These are phyloP conservation scores for Nitzschia putrida DNA, from an alignment of 108 stramenopile genomes.

Conservation along the genomic window DNA sequence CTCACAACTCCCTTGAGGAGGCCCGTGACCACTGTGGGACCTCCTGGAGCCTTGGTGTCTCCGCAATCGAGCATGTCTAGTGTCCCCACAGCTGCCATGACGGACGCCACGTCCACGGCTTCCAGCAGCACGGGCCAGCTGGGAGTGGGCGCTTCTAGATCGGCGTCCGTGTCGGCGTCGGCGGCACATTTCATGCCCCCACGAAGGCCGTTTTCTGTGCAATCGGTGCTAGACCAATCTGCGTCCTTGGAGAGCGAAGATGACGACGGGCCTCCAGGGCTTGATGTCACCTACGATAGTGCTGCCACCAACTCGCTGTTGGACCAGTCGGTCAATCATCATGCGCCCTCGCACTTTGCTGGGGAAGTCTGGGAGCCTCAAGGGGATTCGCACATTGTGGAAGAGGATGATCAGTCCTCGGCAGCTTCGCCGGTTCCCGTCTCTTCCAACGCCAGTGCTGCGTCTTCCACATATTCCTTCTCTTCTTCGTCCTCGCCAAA, in stretches of 20 bases:
- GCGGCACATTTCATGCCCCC: slow-evolving; percentile 20
- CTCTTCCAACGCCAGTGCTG: slow-evolving; percentile 30
- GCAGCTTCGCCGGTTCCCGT: slow-evolving; percentile 2
- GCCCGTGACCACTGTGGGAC: not conserved
- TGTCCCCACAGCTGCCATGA: not conserved
- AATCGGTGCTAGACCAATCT: slow-evolving; percentile 47
- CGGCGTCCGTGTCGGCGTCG: slow-evolving; percentile 5
- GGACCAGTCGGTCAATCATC: slow-evolving; percentile 9
- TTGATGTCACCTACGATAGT: slow-evolving; percentile 55
- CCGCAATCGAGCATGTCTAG: slow-evolving; percentile 6
- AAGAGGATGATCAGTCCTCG: slow-evolving; percentile 32
- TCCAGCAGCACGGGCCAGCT: slow-evolving; percentile 10
- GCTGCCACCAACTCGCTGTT: slow-evolving; percentile 12
- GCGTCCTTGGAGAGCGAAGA: slow-evolving; percentile 46
- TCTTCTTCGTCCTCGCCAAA: slow-evolving; percentile 25
- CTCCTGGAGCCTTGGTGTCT: slow-evolving; percentile 8
- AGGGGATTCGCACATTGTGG: slow-evolving; percentile 23
- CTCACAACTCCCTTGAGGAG: not conserved
- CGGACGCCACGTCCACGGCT: slow-evolving; percentile 14
- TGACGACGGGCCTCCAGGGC: slow-evolving; percentile 47
- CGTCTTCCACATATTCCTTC: slow-evolving; percentile 14
- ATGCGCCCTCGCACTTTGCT: not conserved
- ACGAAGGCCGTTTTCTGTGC: slow-evolving; percentile 17
- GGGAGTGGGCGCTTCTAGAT: slow-evolving; percentile 1
- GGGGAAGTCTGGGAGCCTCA: slow-evolving; percentile 12